These are phyloP conservation scores for Aspergillus spinulosporus DNA, from an alignment of 2,329 filamentous ascomycete species.

Conservation along the genomic window DNA sequence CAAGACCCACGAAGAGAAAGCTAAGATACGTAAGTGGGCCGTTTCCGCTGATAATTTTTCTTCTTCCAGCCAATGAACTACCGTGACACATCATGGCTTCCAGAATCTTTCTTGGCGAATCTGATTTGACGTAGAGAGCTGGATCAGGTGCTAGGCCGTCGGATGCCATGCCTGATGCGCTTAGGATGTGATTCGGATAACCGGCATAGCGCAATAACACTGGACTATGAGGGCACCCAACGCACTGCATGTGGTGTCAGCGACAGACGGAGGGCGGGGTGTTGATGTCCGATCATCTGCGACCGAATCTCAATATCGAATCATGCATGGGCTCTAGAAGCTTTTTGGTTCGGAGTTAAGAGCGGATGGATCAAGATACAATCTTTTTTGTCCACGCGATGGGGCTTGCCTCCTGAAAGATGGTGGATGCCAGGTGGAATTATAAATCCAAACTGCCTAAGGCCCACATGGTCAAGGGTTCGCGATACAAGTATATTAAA, in stretches of 20 bases:
- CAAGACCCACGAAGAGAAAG: background rate
- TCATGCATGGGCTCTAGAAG: background rate
- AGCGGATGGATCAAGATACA: background rate
- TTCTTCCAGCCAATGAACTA: background rate
- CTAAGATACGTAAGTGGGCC: background rate
- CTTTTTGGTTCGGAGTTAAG: conserved; percentile 3
- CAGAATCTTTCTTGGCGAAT: background rate
- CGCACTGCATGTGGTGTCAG: background rate
- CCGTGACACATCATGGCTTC: background rate
- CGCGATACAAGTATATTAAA: conserved; percentile 9
- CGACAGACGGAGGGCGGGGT: background rate
- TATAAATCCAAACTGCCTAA: conserved; percentile 11
- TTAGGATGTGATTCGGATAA: conserved; percentile 1
- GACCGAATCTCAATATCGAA: background rate
- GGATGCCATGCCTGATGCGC: background rate
- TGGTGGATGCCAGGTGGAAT: conserved; percentile 4
- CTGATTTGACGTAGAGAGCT: background rate
- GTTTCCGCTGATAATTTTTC: background rate
- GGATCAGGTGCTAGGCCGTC: background rate
- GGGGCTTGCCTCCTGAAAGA: conserved; percentile 1
- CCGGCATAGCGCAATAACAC: background rate
- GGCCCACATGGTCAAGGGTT: conserved; percentile 8
- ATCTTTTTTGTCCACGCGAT: background rate
- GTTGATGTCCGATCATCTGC: background rate
- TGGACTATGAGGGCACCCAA: background rate